Base-by-base conservation (phyloP, 2,329 filamentous ascomycete genomes). In the Pseudofabraea citricarpa region DNA sequence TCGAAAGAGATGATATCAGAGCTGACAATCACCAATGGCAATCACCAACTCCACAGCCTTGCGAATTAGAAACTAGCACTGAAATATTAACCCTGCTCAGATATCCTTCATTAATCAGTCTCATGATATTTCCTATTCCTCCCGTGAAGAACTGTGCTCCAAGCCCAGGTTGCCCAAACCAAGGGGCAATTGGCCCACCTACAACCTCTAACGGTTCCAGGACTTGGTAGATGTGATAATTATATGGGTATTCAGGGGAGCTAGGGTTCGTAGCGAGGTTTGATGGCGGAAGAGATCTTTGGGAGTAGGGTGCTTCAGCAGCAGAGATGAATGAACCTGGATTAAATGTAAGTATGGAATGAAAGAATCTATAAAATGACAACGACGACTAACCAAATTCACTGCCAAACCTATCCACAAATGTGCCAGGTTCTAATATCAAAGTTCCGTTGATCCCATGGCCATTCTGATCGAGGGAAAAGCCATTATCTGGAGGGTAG, bases 121-220 rank as follows among this genome's bases (percentile, higher is more conserved):
- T 46, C 22, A 52, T 38, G 3, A 71, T 59, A 32, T 50, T 61
- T 24, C 35, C 20, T n/a, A 37, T 15, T 8, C 12, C 21, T 13
- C 35, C 35, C 2, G 35, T 26, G 20, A 41, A 36, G 39, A 47
- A 64, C 39, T 68, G 62, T 33, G 69, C 54, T 26, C 72, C 72
- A 27, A 71, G 61, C 0, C 73, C 73, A 0, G 69, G 70, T 58
- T 75, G 71, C 7, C 69, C 69, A 45, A 74, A 76, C 70, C 67
- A 74, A 7, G 67, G 62, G 2, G 67, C 65, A 47, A 75, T 71
- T 0, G 71, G 70, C 0, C 72, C 73, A 7, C 66, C 56, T 0
- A 62, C 43, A 0, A 72, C 69, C 3, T 54, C 52, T 3, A 76
- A 61, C 1, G 60, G 50, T 48, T 61, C 63, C 5, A 57, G 50